Evolutionary conservation across 768 basidiomycete genomes (phyloP), one percentile per base, ranked within the genome.

Genomic region (Rhizopogon sp.): DNA sequence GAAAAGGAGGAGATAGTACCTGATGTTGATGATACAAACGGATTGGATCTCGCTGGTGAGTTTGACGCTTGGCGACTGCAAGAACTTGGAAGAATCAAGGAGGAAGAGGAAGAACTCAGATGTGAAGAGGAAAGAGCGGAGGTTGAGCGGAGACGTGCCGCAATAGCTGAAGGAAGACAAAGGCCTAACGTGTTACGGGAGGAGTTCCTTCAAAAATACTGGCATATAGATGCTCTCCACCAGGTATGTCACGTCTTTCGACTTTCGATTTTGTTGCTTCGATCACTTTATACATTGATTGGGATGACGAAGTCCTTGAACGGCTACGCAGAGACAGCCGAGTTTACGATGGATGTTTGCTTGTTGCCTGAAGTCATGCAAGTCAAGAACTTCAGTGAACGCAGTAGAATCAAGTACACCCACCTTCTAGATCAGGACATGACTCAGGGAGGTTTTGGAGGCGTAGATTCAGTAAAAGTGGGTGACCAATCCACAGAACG

Each of bases 141-240:
- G 73, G 76, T 98, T 54, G 97, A 98, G 65, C 77, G 95, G 41
- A 77, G 97, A 53, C 79, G 95, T 49, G 93, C 93, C 5, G 61
- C 88, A 96, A 65, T 77, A 97, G 33, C 65, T 98, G 70, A 87
- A 84, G 70, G 97, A 99, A 69, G 97, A 99, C 69, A 91, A 67
- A 83, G 77, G 41, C 95, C 94, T 2, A 80, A 92, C 55, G 85
- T 90, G 68, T 73, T 81, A 33, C 79, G 97, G 54, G 87, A 87
- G 53, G 91, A 90, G 66, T 98, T 98, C 73, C 70, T 98, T 58
- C 94, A 98, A 69, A 98, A 97, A 72, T 99, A 97, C 69, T 98
- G 93, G 85, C 97, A 99, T 76, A 98, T 95, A 72, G 97, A 97
- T 63, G 97, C 96, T 56, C 98, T 98, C 78, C 93, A 97, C 70